Evolutionary conservation across 306 rosid genomes (phyloP).

Genomic region (Cicer arietinum): DNA sequence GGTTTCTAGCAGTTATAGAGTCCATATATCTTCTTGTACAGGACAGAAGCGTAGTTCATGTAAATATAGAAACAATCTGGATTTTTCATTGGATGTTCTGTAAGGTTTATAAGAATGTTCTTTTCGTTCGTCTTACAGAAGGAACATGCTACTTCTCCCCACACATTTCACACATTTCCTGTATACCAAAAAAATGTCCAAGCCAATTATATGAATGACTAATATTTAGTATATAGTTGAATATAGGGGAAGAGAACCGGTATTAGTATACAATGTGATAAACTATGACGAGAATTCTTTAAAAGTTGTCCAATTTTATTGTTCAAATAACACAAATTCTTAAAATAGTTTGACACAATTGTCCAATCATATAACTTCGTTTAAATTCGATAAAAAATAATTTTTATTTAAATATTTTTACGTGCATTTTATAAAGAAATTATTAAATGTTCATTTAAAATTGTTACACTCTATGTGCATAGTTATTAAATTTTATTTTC

Average conservation of each 20-base stretch:
- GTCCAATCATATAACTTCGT: neutral
- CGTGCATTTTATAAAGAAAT: no score
- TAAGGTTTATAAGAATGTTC: slow-evolving; percentile 13
- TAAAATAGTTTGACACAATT: neutral
- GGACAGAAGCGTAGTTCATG: slow-evolving; percentile 35
- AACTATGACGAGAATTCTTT: neutral
- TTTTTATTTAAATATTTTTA: no score
- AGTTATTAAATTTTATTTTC: no score
- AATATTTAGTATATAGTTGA: neutral
- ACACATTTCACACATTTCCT: neutral
- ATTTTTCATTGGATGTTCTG: slow-evolving; percentile 23
- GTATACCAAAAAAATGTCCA: neutral
- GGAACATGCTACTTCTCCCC: neutral
- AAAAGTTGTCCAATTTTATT: no score
- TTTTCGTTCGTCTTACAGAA: neutral
- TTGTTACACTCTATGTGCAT: no score
- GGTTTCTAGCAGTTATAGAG: slow-evolving; percentile 39
- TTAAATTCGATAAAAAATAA: neutral
- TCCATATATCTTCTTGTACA: slow-evolving; percentile 28
- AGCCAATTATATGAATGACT: neutral
- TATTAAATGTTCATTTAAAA: no score
- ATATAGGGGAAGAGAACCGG: neutral
- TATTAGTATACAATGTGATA: neutral
- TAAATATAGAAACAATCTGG: slow-evolving; percentile 14
- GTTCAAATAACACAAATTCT: neutral